Percentiles rank a stretch among this genome's conserved stretches.
phyloP scores from a whole-genome alignment of 2,329 filamentous ascomycete genomes.

The Colletotrichum sp. region DNA sequence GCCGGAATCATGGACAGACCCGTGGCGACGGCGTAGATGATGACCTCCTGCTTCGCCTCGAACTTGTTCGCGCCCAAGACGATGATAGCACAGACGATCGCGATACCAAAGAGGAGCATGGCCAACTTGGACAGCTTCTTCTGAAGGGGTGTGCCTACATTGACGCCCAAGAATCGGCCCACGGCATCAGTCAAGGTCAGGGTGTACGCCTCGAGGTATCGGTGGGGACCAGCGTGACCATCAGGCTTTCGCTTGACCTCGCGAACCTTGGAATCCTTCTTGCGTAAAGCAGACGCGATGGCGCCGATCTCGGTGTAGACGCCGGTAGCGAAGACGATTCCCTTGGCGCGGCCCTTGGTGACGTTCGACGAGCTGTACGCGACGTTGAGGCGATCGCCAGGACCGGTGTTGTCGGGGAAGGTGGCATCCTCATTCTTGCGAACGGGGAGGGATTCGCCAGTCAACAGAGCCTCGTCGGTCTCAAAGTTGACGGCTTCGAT shows the following conservation, averaged over 20 bases:
- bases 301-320: conserved; percentile 68
- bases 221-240: conserved; percentile 52
- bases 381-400: conserved; percentile 66
- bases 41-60: conserved; percentile 56
- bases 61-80: conserved; percentile 66
- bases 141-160: conserved; percentile 71
- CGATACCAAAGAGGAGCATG: conserved; percentile 65
- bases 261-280: conserved; percentile 51
- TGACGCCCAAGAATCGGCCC: conserved; percentile 67
- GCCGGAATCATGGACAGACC: conserved; percentile 67
- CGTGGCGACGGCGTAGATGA: conserved; percentile 67
- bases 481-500: conserved; percentile 60
- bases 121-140: conserved; percentile 70
- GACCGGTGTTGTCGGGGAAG: conserved; percentile 56
- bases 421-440: conserved; percentile 54
- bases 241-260: conserved; percentile 48
- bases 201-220: conserved; percentile 42
- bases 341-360: conserved; percentile 65
- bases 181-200: conserved; percentile 58
- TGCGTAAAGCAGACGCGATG: conserved; percentile 65
- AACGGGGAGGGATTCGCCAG: conserved; percentile 66
- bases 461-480: conserved; percentile 66
- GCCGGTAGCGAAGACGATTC: conserved; percentile 64
- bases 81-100: conserved; percentile 69
- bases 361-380: conserved; percentile 67